Base-by-base conservation (phyloP, 331 rosid genomes). In the Spiraea crenata region DNA sequence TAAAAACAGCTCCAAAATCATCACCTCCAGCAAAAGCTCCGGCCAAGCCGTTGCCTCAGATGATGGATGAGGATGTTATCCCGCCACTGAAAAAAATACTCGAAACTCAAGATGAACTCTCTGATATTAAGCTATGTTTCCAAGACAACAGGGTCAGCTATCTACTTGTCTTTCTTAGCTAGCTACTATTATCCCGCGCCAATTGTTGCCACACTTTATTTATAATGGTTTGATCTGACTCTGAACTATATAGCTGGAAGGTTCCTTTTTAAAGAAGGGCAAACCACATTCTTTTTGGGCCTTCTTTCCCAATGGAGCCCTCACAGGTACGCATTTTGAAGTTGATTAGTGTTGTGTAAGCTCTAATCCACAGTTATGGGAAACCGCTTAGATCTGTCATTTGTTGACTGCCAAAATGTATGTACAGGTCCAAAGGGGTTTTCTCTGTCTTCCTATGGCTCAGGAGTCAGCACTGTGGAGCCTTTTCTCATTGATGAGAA, bases 41-140 rank as follows among this genome's bases (percentile, higher is more conserved):
- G 17, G 73, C 11, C 15, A 89, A 95, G 90, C 78, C 92, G 17
- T 79, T 91, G 63, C 96, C 96, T 44, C 84, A 87, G 79, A 79
- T 91, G 93, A 91, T 95, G 97, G 90, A 82, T 63, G 99, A 89
- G 73, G 99, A 95, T 63, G 88, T 95, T 54, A 95, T 95, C 70
- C 97, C 99, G 68, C 51, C 95, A 13, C 80, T 95, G 74, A 87
- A 78, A 86, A 71, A 77, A 61, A 86, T 87, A 74, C 84, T 95
- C 49, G 93, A 86, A 83, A 79, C 89, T 46, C 90, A 91, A 63
- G 72, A 75, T 57, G 96, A 91, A 74, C 74, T 95, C 74, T 81
- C 93, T 25, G 82, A 95, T 44, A 60, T 95, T 71, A 90, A 81
- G 54, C 82, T 95, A 2, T 76, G 82, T 19, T 91, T 87, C 74